A percentile compares a stretch with the other conserved stretches of the same genome.
phyloP scores from a whole-genome alignment of 2,329 filamentous ascomycete genomes.

The Neofusicoccum laricinum region DNA sequence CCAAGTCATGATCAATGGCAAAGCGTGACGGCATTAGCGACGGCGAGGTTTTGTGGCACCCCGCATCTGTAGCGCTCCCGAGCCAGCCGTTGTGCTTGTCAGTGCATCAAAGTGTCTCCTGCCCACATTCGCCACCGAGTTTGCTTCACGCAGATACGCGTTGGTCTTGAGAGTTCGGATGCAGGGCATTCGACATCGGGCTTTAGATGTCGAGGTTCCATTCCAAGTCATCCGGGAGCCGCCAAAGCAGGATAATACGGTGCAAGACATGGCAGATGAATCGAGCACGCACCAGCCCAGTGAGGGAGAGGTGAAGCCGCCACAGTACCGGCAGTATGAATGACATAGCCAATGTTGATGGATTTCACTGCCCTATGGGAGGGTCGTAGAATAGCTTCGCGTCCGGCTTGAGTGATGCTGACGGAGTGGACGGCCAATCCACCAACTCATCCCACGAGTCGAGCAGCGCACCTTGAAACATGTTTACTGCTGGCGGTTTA shows the following conservation, averaged over 20 bases:
- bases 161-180: neutral
- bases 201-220: neutral
- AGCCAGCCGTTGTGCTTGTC: neutral
- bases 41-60: neutral
- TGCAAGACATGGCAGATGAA: neutral
- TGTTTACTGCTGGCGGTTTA: too few species aligned
- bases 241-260: neutral
- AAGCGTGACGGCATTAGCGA: neutral
- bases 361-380: too few species aligned
- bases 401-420: too few species aligned
- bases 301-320: too few species aligned
- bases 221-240: neutral
- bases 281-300: too few species aligned
- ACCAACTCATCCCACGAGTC: too few species aligned
- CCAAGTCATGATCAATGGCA: neutral
- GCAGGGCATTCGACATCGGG: neutral
- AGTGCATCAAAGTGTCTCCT: neutral
- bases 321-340: too few species aligned
- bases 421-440: too few species aligned
- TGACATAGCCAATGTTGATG: too few species aligned
- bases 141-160: neutral
- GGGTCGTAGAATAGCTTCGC: too few species aligned
- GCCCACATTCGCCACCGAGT: neutral
- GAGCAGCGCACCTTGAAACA: too few species aligned
- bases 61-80: neutral